These are phyloP conservation scores for Maudiozyma barnettii DNA, from an alignment of 805 yeast species.

Conservation along the genomic window DNA sequence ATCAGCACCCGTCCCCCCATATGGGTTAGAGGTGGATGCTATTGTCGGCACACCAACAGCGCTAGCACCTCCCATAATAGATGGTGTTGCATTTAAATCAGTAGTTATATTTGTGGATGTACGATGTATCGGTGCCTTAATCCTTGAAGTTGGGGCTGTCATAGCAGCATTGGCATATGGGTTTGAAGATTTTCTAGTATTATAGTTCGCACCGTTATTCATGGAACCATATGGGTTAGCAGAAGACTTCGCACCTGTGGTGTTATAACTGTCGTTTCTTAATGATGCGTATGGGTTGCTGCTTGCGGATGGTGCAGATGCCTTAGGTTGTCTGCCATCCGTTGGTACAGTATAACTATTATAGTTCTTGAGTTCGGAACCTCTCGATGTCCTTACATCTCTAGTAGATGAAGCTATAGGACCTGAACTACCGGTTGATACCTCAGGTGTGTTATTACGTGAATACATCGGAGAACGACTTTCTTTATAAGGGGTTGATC, in stretches of 20 bases:
- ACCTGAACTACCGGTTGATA: not conserved
- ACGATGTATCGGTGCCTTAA: not conserved
- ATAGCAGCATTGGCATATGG: conserved; percentile 5
- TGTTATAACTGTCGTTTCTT: not conserved
- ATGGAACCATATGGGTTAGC: conserved; percentile 8
- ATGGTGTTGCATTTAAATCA: conserved; percentile 1
- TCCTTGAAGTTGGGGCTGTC: not conserved
- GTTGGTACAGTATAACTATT: not conserved
- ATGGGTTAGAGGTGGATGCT: conserved; percentile 1
- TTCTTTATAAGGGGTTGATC: not conserved
- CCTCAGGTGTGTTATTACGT: not conserved
- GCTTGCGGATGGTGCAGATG: not conserved
- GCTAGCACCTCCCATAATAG: not conserved
- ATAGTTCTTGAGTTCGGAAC: not conserved
- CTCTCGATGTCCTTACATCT: not conserved
- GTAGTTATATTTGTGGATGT: conserved; percentile 1
- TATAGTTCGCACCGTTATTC: conserved; percentile 1
- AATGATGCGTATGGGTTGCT: conserved; percentile 6
- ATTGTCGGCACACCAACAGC: not conserved
- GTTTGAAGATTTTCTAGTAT: not conserved
- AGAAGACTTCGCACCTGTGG: not conserved
- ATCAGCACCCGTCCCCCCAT: conserved; percentile 2
- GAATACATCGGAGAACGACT: conserved; percentile 1
- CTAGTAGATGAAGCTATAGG: not conserved
- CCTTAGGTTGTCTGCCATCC: not conserved